phyloP scores from a whole-genome alignment of 768 basidiomycete species.

The Rhodotorula toruloides region DNA sequence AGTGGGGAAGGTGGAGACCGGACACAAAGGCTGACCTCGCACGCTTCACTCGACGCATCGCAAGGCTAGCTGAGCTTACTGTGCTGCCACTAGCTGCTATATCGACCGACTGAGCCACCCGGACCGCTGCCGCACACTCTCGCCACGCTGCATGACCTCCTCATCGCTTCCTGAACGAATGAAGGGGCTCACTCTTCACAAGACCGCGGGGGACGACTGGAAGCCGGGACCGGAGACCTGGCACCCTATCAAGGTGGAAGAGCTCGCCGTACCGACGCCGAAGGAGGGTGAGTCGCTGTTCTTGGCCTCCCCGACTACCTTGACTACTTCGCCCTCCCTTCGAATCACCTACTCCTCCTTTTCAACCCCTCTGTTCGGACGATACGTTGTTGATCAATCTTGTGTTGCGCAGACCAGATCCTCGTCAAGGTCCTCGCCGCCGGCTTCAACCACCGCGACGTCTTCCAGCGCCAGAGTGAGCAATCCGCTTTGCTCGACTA shows the following conservation, averaged over 20 bases:
- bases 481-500: neutral
- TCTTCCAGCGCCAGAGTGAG: conserved; percentile 51
- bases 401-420: conserved; percentile 57
- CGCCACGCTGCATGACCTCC: too few relatives aligned
- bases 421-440: conserved; percentile 52
- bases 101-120: too few relatives aligned
- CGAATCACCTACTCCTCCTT: too few relatives aligned
- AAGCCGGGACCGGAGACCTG: conserved; percentile 44
- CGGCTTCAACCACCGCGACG: conserved; percentile 67
- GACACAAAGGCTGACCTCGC: too few relatives aligned
- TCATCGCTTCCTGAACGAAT: conserved; percentile 51
- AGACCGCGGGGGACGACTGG: conserved; percentile 47
- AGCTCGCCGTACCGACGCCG: conserved; percentile 9
- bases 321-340: too few relatives aligned
- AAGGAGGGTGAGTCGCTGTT: conserved; percentile 2
- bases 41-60: too few relatives aligned
- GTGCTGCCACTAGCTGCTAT: too few relatives aligned
- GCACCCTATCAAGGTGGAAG: conserved; percentile 25
- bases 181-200: conserved; percentile 54
- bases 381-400: conserved; percentile 47
- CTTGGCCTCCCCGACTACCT: too few relatives aligned
- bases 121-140: too few relatives aligned
- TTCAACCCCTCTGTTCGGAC: too few relatives aligned
- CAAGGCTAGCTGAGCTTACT: too few relatives aligned
- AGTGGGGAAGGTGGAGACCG: too few relatives aligned